A percentile compares a stretch with the other conserved stretches of the same genome.
Evolutionary conservation across 2,329 filamentous ascomycete species (phyloP).

Genomic region (Mycosphaerella sp.): DNA sequence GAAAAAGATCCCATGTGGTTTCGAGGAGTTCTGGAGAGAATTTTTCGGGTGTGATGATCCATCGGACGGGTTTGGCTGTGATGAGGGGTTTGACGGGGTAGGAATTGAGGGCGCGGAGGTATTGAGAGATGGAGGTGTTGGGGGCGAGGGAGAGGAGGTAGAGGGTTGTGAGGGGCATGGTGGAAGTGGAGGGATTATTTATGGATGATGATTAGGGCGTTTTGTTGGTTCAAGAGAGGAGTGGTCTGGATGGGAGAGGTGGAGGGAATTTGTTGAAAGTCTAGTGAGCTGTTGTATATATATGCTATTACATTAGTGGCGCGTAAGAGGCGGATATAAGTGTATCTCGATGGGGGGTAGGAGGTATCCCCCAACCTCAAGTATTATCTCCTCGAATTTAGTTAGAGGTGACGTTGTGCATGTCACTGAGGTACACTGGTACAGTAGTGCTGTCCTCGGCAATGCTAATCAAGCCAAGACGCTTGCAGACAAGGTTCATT

Average conservation of each 20-base stretch:
- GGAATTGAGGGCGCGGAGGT: conserved; percentile 36
- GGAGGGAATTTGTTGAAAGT: too few species aligned
- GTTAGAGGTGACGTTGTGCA: too few species aligned
- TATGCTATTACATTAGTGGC: too few species aligned
- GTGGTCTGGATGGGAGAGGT: neutral
- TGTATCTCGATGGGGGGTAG: too few species aligned
- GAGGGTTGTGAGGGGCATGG: conserved; percentile 46
- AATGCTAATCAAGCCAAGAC: too few species aligned
- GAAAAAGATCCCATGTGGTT: conserved; percentile 44
- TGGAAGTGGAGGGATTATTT: neutral
- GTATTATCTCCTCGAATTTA: too few species aligned
- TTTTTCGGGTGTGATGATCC: conserved; percentile 45
- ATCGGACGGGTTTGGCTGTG: conserved; percentile 41
- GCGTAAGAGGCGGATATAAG: too few species aligned
- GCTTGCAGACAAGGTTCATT: too few species aligned
- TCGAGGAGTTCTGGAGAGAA: conserved; percentile 41
- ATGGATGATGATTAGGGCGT: neutral
- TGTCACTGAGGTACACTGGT: too few species aligned
- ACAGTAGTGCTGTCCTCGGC: too few species aligned
- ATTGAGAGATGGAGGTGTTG: conserved; percentile 33
- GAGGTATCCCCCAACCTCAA: too few species aligned
- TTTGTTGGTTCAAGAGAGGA: neutral
- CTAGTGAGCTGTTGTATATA: too few species aligned
- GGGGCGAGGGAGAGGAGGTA: conserved; percentile 41
- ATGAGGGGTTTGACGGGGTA: conserved; percentile 39